phyloP scores from a whole-genome alignment of 345 rosid species.

The Rhodamnia argentea region DNA sequence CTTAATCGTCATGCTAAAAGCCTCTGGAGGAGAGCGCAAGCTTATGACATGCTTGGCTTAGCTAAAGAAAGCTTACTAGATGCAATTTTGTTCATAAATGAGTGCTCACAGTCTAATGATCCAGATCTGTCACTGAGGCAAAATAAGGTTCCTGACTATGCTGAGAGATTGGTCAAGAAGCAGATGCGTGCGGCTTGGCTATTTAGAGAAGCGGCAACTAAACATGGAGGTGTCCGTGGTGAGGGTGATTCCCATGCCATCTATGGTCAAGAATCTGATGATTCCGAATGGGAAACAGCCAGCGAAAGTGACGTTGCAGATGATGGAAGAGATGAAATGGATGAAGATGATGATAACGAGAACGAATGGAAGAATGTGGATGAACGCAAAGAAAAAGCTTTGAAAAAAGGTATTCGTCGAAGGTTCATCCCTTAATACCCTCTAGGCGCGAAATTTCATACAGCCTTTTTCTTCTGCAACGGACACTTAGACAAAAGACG shows the following conservation, averaged over 20 bases:
- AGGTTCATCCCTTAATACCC: not conserved
- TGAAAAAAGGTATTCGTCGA: constrained; percentile 35
- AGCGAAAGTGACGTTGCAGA: constrained; percentile 93
- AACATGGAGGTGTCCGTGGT: constrained; percentile 79
- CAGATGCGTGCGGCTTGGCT: constrained; percentile 99
- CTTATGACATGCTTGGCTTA: constrained; percentile 88
- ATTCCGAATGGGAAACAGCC: constrained; percentile 97
- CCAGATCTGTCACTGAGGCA: constrained; percentile 89
- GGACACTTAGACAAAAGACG: not conserved
- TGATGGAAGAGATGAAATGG: constrained; percentile 71
- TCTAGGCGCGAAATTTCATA: not conserved
- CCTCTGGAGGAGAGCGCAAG: constrained; percentile 99
- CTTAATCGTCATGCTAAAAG: constrained; percentile 91
- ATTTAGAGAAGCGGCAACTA: constrained; percentile 86
- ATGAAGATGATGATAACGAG: constrained; percentile 59
- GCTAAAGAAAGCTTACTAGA: constrained; percentile 97
- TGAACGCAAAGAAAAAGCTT: constrained; percentile 38
- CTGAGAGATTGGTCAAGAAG: constrained; percentile 90
- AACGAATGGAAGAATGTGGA: constrained; percentile 52
- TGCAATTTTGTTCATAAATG: constrained; percentile 91
- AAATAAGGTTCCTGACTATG: constrained; percentile 97
- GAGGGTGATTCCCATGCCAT: constrained; percentile 57
- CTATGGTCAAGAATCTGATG: constrained; percentile 73
- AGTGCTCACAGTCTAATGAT: constrained; percentile 93
- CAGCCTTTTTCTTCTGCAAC: not conserved